Base-by-base conservation (phyloP, 1,139 yeast species). In the Saccharomyces hybrid region DNA sequence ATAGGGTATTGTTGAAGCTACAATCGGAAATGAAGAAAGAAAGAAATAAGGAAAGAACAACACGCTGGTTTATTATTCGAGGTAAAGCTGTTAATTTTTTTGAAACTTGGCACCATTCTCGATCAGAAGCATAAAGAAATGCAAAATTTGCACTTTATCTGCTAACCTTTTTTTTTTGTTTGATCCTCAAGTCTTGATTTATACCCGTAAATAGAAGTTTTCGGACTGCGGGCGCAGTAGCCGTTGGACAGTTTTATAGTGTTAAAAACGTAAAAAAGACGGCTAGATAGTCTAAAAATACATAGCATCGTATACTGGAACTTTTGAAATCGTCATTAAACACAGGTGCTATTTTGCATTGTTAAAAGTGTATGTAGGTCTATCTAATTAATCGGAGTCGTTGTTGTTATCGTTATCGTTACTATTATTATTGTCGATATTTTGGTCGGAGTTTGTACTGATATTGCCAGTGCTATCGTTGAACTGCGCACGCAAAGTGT, bases 201-300 rank as follows among this genome's bases (percentile, higher is more conserved):
- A 46, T 46, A 28, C 16, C 51, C 27, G 41, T 21, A 41, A 41
- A 41, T 31, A 41, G 51, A 49, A 38, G 21, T 16, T 9, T 38
- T 38, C 44, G 44, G 44, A 38, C 16, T 16, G 44, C 44, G 44
- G 44, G 44, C 44, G 44, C 44, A 38, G 44, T 38, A 38, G 44
- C 44, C 44, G 11, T 16, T 16, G 12, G 19, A 21, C 24, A 21
- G 48, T 51, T 14, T 51, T 51, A 51, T 32, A 54, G 19, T 51
- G 31, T 48, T 24, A 41, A 50, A 31, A 47, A 53, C n/a, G 31
- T 42, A 19, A 49, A 48, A 11, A 32, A 42, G 42, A 38, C 11
- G 11, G 9, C 9, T 38, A 16, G 3, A 11, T 21, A n/a, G 12
- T 38, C 19, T 16, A 16, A 16, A 38, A 38, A 16, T 16, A 38